Evolutionary conservation across 495 filamentous ascomycete genomes (phyloP).

Genomic region (Penicillium paradoxum): DNA sequence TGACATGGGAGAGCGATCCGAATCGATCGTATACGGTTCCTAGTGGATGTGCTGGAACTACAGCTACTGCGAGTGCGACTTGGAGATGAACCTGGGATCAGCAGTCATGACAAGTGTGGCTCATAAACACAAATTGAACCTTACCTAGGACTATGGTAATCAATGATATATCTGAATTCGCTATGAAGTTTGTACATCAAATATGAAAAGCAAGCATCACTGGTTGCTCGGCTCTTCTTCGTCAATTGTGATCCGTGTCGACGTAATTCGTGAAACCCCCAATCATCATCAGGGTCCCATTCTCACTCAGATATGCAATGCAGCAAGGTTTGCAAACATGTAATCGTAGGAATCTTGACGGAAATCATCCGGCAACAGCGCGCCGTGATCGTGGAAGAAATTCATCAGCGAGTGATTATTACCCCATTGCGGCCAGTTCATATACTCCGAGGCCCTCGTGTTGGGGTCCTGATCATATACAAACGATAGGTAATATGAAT

Average conservation of each 20-base stretch:
- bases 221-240: background rate
- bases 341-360: slow-evolving; percentile 45
- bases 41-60: slow-evolving; percentile 32
- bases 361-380: slow-evolving; percentile 56
- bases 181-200: background rate
- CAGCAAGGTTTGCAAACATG: slow-evolving; percentile 39
- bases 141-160: too few relatives aligned
- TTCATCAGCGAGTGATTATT: slow-evolving; percentile 51
- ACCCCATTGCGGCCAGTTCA: slow-evolving; percentile 61
- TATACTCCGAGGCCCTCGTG: slow-evolving; percentile 27
- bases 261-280: background rate
- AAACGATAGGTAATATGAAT: slow-evolving; percentile 62
- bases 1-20: slow-evolving; percentile 59
- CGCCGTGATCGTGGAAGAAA: slow-evolving; percentile 43
- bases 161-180: background rate
- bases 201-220: background rate
- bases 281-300: background rate
- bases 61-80: slow-evolving; percentile 21
- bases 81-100: slow-evolving; percentile 15
- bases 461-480: slow-evolving; percentile 64
- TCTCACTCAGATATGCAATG: slow-evolving; percentile 45
- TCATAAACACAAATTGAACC: background rate
- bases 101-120: background rate
- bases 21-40: slow-evolving; percentile 56
- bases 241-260: background rate